Evolutionary conservation across 1,139 yeast genomes (phyloP).

Genomic region (Sugiyamaella xylanicola): DNA sequence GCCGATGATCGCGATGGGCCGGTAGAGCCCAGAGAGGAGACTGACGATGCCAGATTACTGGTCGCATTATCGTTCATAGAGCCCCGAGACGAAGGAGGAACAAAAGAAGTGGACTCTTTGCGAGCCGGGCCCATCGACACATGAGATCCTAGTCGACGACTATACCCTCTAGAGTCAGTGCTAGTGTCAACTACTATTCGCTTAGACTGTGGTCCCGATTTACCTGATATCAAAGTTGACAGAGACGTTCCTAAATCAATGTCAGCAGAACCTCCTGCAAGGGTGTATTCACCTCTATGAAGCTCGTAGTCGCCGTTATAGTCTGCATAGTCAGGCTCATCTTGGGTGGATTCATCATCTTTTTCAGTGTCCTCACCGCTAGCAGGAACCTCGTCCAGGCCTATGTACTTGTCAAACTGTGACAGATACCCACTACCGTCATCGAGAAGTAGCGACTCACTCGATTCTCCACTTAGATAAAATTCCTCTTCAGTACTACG

Average conservation of each 20-base stretch:
- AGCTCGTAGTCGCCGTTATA: slow-evolving; percentile 16
- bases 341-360: slow-evolving; percentile 14
- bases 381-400: slow-evolving; percentile 9
- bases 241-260: slow-evolving; percentile 29
- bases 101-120: background rate
- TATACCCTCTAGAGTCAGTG: slow-evolving; percentile 1
- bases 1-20: background rate
- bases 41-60: background rate
- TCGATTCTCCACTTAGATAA: slow-evolving; percentile 10
- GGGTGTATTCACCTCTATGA: background rate
- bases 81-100: background rate
- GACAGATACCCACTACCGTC: slow-evolving; percentile 17
- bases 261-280: slow-evolving; percentile 20
- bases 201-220: background rate
- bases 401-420: slow-evolving; percentile 16
- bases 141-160: slow-evolving; percentile 12
- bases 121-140: slow-evolving; percentile 7
- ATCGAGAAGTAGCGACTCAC: slow-evolving; percentile 5
- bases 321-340: slow-evolving; percentile 11
- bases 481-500: slow-evolving; percentile 5
- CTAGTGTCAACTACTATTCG: background rate
- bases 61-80: background rate
- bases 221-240: slow-evolving; percentile 26
- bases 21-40: background rate
- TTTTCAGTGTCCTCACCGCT: slow-evolving; percentile 11